phyloP scores from a whole-genome alignment of 345 rosid genomes.

The Gossypium rotundifolium region DNA sequence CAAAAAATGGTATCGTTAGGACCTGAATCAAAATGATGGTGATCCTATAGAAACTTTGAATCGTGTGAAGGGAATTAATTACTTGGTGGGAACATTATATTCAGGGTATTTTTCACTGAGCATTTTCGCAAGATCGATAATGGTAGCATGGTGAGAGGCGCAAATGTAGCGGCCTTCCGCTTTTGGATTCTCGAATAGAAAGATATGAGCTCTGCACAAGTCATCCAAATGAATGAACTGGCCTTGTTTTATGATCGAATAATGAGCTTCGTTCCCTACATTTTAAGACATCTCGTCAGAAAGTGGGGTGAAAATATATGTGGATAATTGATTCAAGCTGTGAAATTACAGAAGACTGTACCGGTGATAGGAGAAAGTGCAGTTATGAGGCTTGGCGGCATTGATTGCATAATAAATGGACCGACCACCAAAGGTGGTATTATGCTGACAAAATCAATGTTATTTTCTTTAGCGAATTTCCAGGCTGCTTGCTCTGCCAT shows the following conservation, averaged over 20 bases:
- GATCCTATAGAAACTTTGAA: background rate
- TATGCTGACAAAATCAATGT: slow-evolving; percentile 25
- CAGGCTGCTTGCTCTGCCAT: slow-evolving; percentile 28
- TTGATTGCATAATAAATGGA: slow-evolving; percentile 26
- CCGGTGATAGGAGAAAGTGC: slow-evolving; percentile 24
- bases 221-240: slow-evolving; percentile 31
- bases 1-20: background rate
- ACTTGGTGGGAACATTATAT: slow-evolving; percentile 30
- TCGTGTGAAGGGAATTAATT: background rate
- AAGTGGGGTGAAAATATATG: background rate
- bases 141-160: slow-evolving; percentile 30
- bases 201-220: slow-evolving; percentile 36
- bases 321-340: background rate
- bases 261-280: slow-evolving; percentile 23
- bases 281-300: background rate
- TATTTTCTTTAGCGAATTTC: slow-evolving; percentile 30
- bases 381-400: slow-evolving; percentile 22
- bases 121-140: slow-evolving; percentile 25
- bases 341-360: background rate
- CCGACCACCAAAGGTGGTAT: slow-evolving; percentile 28
- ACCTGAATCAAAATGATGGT: background rate
- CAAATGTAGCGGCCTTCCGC: slow-evolving; percentile 45
- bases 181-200: slow-evolving; percentile 31
- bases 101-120: slow-evolving; percentile 30
- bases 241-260: slow-evolving; percentile 11